Evolutionary conservation across 2,329 filamentous ascomycete genomes (phyloP).

Genomic region (Furcasterigmium sp.): DNA sequence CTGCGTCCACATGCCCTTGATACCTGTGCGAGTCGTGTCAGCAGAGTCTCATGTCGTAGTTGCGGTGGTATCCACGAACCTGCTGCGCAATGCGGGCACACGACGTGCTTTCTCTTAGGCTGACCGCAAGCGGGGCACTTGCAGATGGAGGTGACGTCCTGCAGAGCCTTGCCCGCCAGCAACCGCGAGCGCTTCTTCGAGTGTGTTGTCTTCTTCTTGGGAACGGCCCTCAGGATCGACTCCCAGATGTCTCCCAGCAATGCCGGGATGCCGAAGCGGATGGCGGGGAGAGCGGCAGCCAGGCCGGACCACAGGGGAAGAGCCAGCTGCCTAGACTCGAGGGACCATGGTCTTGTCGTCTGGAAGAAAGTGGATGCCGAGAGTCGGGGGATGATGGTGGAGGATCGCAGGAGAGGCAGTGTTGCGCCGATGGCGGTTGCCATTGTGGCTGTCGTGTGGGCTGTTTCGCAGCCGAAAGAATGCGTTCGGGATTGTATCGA

Average conservation of each 20-base stretch:
- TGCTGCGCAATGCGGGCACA: constrained; percentile 82
- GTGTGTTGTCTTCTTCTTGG: constrained; percentile 98
- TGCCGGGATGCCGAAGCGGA: constrained; percentile 49
- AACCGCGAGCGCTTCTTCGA: constrained; percentile 91
- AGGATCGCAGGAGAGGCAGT: constrained; percentile 10
- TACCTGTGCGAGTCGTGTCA: constrained; percentile 27
- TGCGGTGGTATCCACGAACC: constrained; percentile 50
- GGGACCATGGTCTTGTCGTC: constrained; percentile 34
- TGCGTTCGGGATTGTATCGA: constrained; percentile 7
- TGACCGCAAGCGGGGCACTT: constrained; percentile 86
- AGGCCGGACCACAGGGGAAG: constrained; percentile 27
- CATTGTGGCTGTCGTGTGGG: constrained; percentile 28
- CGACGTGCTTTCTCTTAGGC: constrained; percentile 78
- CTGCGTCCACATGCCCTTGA: constrained; percentile 38
- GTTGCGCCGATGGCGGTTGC: constrained; percentile 25
- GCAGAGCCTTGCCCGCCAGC: constrained; percentile 90
- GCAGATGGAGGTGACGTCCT: constrained; percentile 84
- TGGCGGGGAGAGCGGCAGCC: constrained; percentile 53
- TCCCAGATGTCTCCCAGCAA: constrained; percentile 87
- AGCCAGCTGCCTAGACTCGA: constrained; percentile 13
- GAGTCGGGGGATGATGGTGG: constrained; percentile 52
- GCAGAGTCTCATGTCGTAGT: constrained; percentile 1
- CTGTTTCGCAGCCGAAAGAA: background rate
- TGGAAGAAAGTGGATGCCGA: constrained; percentile 34
- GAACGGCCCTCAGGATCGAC: constrained; percentile 82